Evolutionary conservation across 1,139 yeast species (phyloP).

Genomic region (Komagataea norvegica): DNA sequence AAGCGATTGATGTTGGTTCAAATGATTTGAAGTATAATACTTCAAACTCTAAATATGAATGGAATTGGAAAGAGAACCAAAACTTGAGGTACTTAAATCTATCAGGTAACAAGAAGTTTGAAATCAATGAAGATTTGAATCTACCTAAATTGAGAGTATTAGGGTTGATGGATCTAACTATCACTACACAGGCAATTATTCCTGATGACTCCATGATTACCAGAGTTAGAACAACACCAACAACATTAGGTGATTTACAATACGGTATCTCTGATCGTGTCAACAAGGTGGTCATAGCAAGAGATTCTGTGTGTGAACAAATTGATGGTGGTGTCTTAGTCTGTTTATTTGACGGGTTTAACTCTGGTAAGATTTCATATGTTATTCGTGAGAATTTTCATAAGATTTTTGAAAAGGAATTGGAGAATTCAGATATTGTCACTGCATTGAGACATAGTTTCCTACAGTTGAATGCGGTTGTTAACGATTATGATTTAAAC

Average conservation of each 20-base stretch:
- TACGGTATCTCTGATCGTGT: slow-evolving; percentile 91
- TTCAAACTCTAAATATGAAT: slow-evolving; percentile 91
- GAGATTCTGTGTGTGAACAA: slow-evolving; percentile 85
- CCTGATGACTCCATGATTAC: slow-evolving; percentile 85
- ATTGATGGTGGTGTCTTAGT: slow-evolving; percentile 79
- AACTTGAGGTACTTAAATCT: slow-evolving; percentile 77
- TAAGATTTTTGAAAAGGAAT: slow-evolving; percentile 56
- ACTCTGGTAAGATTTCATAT: slow-evolving; percentile 69
- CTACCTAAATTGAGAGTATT: slow-evolving; percentile 67
- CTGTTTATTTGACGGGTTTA: slow-evolving; percentile 85
- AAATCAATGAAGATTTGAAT: slow-evolving; percentile 77
- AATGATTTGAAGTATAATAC: slow-evolving; percentile 88
- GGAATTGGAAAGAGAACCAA: slow-evolving; percentile 93
- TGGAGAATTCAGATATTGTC: slow-evolving; percentile 45
- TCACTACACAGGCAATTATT: slow-evolving; percentile 71
- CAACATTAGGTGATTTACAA: slow-evolving; percentile 70
- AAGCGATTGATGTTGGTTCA: slow-evolving; percentile 84
- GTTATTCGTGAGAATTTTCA: slow-evolving; percentile 72
- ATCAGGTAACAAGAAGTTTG: slow-evolving; percentile 89
- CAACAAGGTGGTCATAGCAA: slow-evolving; percentile 66
- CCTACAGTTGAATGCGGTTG: slow-evolving; percentile 72
- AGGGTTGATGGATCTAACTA: slow-evolving; percentile 92
- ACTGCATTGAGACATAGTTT: slow-evolving; percentile 81
- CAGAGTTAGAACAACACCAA: slow-evolving; percentile 90
- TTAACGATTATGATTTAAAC: slow-evolving; percentile 47